Evolutionary conservation across 2,329 filamentous ascomycete species (phyloP).

Genomic region (Penicillium sp.): DNA sequence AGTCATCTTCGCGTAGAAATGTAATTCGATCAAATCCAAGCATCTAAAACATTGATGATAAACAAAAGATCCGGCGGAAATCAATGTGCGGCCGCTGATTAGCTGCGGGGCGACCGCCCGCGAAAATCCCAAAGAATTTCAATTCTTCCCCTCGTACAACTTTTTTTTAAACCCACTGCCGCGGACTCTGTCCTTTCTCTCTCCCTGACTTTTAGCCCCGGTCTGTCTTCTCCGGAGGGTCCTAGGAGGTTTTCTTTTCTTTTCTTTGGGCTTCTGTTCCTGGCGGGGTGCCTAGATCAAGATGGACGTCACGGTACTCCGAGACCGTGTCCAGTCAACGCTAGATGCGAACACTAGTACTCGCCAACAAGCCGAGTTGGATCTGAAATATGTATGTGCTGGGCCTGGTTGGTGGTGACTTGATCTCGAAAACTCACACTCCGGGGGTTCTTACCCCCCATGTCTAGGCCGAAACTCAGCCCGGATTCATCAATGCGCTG

Average conservation of each 20-base stretch:
- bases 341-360: slow-evolving; percentile 62
- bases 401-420: slow-evolving; percentile 12
- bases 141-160: slow-evolving; percentile 21
- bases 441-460: slow-evolving; percentile 11
- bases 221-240: slow-evolving; percentile 21
- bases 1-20: neutral
- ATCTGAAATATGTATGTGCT: slow-evolving; percentile 61
- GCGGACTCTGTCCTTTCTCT: slow-evolving; percentile 14
- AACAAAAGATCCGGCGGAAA: slow-evolving; percentile 15
- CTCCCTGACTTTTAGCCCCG: slow-evolving; percentile 13
- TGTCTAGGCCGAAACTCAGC: slow-evolving; percentile 77
- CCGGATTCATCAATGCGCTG: slow-evolving; percentile 86
- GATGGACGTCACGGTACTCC: slow-evolving; percentile 62
- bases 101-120: slow-evolving; percentile 28
- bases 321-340: slow-evolving; percentile 63
- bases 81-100: slow-evolving; percentile 29
- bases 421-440: slow-evolving; percentile 15
- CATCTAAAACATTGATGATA: neutral
- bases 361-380: slow-evolving; percentile 61
- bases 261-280: slow-evolving; percentile 22
- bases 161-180: slow-evolving; percentile 18
- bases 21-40: neutral
- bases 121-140: slow-evolving; percentile 23
- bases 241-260: slow-evolving; percentile 24
- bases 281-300: slow-evolving; percentile 34